Evolutionary conservation across 371 early-diverging fungal genomes (phyloP), one percentile per base, ranked within the genome.

Genomic region (Mucor velutinosus): DNA sequence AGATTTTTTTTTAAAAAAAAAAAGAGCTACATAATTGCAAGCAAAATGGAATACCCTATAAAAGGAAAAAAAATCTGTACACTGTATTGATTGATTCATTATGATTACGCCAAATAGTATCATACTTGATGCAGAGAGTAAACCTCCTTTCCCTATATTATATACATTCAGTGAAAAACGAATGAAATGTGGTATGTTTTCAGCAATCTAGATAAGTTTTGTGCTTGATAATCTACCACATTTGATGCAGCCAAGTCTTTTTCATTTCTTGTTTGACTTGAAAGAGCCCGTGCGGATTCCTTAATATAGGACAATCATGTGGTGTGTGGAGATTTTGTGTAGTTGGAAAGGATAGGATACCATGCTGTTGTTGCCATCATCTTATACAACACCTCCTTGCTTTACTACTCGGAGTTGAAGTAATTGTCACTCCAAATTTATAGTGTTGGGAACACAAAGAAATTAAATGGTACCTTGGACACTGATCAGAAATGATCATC

Each of bases 241-340:
- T 11, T 53, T 25, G 29, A 21, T 14, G 53, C 8, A 19, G 15
- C 11, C 27, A 51, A 51, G 11, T 25, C 29, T 53, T 53, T 53
- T 2, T n/a, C n/a, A n/a, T n/a, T 8, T 23, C 2, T 21, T 27
- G 21, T 27, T 53, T 19, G 19, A 45, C 19, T 19, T 45, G 17
- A 10, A 53, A 27, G 53, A 57, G 57, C 57, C 57, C 57, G 57
- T 57, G 57, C 57, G 57, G 57, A 27, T 57, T 57, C 8, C 57
- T 57, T 57, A 30, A 57, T n/a, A 57, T 57, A 57, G 57, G 32
- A 27, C 57, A 32, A 57, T 57, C 57, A 57, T 29, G 32, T 57
- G 32, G 30, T n/a, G n/a, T 30, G 4, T 32, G n/a, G n/a, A 57
- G 17, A 32, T 19, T 32, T 15, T 7, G 55, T 45, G 7, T 19